Percentiles rank a stretch among this genome's conserved stretches.
These are phyloP conservation scores for Gentiana macrophylla DNA, from an alignment of 257 asterid species.

Conservation along the genomic window DNA sequence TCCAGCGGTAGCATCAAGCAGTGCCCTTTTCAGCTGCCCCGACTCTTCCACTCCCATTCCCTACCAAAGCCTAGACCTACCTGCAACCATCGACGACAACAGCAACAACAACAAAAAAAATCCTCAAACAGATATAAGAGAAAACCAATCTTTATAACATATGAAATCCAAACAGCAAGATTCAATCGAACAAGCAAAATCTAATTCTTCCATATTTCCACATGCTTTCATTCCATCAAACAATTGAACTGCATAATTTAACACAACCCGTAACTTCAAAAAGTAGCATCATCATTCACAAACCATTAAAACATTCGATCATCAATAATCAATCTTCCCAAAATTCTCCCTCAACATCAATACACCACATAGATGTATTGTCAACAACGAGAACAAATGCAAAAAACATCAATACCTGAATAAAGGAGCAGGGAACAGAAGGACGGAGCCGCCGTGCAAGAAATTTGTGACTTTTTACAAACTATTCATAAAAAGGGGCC, in stretches of 20 bases:
- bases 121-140: neutral
- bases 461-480: neutral
- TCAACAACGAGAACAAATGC: neutral
- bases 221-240: neutral
- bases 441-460: conserved; percentile 17
- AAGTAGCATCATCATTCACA: neutral
- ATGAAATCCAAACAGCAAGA: neutral
- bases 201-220: neutral
- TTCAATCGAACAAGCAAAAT: neutral
- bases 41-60: conserved; percentile 58
- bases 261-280: neutral
- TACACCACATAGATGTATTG: too few relatives aligned
- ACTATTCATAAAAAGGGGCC: neutral
- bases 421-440: conserved; percentile 5
- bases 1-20: conserved; percentile 76
- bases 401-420: conserved; percentile 8
- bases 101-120: conserved; percentile 1
- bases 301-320: neutral
- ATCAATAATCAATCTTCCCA: neutral
- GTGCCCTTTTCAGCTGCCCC: conserved; percentile 67
- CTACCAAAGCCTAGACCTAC: conserved; percentile 17
- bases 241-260: neutral
- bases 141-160: neutral
- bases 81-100: conserved; percentile 14
- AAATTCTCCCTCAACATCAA: conserved; percentile 1